Conservation (phyloP, 2,329 filamentous ascomycete species). For the Coniella lustricola region DNA sequence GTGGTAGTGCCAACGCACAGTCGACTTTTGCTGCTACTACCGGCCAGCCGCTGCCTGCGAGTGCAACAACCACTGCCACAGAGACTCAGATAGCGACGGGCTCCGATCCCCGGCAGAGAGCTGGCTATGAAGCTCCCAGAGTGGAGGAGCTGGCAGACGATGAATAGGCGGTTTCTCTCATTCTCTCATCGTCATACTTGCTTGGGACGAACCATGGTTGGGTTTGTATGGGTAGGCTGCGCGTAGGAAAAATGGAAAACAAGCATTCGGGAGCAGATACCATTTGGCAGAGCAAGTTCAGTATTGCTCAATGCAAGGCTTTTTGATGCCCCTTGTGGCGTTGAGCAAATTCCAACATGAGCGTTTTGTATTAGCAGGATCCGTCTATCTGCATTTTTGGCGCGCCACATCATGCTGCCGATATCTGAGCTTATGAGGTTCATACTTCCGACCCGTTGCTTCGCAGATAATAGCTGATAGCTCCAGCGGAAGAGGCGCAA, state of each 20-base stretch:
- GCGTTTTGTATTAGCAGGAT: no score
- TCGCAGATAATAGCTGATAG: slow-evolving; percentile 49
- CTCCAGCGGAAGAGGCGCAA: slow-evolving; percentile 47
- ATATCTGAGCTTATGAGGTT: not conserved
- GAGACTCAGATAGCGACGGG: slow-evolving; percentile 44
- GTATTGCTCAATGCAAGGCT: no score
- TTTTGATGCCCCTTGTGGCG: no score
- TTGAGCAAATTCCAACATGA: no score
- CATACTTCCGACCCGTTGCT: slow-evolving; percentile 30
- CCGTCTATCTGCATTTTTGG: no score
- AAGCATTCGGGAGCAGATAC: no score
- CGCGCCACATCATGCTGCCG: no score
- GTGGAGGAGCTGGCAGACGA: slow-evolving; percentile 31
- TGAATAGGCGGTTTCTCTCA: slow-evolving; percentile 19
- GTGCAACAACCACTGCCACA: slow-evolving; percentile 50
- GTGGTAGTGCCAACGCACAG: slow-evolving; percentile 30
- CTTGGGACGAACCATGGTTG: not conserved
- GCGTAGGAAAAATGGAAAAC: no score
- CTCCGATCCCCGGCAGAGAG: slow-evolving; percentile 30
- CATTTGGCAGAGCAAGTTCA: no score
- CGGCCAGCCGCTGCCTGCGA: slow-evolving; percentile 44
- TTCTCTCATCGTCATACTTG: not conserved
- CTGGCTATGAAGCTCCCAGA: slow-evolving; percentile 35
- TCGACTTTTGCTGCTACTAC: slow-evolving; percentile 44
- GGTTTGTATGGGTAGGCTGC: not conserved